phyloP scores from a whole-genome alignment of 805 yeast species.

The Metschnikowia lunata region DNA sequence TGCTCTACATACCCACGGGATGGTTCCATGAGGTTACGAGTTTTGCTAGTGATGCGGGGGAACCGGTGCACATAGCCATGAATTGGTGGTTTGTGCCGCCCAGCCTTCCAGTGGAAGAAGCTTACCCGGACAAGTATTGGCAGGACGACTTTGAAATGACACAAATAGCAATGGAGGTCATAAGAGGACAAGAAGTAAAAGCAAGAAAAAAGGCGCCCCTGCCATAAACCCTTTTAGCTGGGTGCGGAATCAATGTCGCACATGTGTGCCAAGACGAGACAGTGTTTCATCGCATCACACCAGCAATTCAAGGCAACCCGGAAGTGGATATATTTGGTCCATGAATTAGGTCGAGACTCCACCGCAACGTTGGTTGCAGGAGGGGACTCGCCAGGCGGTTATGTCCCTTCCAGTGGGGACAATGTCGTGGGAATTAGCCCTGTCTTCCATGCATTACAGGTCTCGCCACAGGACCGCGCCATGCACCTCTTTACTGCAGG shows the following conservation, averaged over 20 bases:
- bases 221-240: neutral
- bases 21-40: conserved; percentile 83
- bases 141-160: conserved; percentile 46
- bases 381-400: too few relatives aligned
- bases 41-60: conserved; percentile 37
- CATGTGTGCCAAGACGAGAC: neutral
- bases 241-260: neutral
- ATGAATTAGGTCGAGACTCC: too few relatives aligned
- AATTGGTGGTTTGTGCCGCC: conserved; percentile 80
- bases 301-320: neutral
- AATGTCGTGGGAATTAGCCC: too few relatives aligned
- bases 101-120: conserved; percentile 26
- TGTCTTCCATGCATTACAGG: too few relatives aligned
- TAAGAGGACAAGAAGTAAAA: neutral
- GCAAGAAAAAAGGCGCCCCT: too few relatives aligned
- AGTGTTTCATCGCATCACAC: too few relatives aligned
- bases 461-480: too few relatives aligned
- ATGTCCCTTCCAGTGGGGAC: too few relatives aligned
- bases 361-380: too few relatives aligned
- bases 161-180: conserved; percentile 20
- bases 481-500: too few relatives aligned
- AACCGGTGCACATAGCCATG: conserved; percentile 52
- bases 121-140: conserved; percentile 55
- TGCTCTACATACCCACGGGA: conserved; percentile 69
- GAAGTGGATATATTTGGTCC: too few relatives aligned